These are phyloP conservation scores for Wallacemonas collosoma DNA, from an alignment of 208 protist genomes.

Conservation along the genomic window DNA sequence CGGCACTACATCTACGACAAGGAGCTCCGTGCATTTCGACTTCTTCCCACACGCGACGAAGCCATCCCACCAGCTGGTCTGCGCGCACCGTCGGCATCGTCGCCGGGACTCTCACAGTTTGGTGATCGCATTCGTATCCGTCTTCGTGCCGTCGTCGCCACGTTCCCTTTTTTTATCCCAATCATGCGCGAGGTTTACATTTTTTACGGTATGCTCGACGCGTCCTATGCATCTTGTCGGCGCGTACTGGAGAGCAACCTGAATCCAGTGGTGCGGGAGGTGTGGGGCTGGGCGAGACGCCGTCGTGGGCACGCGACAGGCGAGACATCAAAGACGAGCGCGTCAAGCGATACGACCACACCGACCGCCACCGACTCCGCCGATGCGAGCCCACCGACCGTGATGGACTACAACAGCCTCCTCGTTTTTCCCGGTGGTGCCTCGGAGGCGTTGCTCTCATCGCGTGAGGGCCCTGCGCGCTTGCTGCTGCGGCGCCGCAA, in stretches of 20 bases:
- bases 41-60: slow-evolving; percentile 28
- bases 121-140: slow-evolving; percentile 25
- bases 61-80: slow-evolving; percentile 24
- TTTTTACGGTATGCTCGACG: slow-evolving; percentile 51
- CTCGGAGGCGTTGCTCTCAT: slow-evolving; percentile 48
- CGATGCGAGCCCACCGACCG: background rate
- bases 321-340: background rate
- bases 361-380: background rate
- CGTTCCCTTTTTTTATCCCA: slow-evolving; percentile 62
- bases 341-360: background rate
- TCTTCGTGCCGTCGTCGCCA: slow-evolving; percentile 48
- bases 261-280: slow-evolving; percentile 20
- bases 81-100: background rate
- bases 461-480: slow-evolving; percentile 28
- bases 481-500: slow-evolving; percentile 49
- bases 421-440: slow-evolving; percentile 56
- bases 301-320: background rate
- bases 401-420: slow-evolving; percentile 40
- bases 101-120: background rate
- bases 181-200: slow-evolving; percentile 62
- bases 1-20: slow-evolving; percentile 38
- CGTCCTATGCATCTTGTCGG: slow-evolving; percentile 41
- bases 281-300: background rate
- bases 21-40: slow-evolving; percentile 21
- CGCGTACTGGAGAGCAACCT: slow-evolving; percentile 40